Base-by-base conservation (phyloP, 2,329 filamentous ascomycete genomes). In the Neopestalotiopsis clavispora region DNA sequence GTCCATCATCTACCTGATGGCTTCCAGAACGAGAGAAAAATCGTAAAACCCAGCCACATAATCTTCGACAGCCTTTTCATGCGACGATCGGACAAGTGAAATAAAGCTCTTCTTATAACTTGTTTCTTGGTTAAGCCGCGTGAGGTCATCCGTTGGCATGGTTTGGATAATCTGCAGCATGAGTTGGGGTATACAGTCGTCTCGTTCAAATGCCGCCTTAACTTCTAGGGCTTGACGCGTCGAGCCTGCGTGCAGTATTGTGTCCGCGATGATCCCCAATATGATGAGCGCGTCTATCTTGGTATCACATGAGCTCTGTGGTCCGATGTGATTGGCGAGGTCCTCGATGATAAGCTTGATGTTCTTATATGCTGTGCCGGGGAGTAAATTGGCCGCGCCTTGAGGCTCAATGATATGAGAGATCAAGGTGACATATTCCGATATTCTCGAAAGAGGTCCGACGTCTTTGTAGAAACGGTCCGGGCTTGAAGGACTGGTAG, bases 1-100 rank as follows among this genome's bases (percentile, higher is more conserved):
- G 10, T 3, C 17, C 45, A 17, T 13, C 6, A n/a, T 49, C 45
- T 61, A 34, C 13, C 12, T 61, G 3, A 61, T 7, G 3, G 32
- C 4, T 38, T 42, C 59, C 28, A 62, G 4, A 14, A 64, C 61
- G 3, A 64, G 61, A 13, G 61, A 23, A 2, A 64, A 64, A 20
- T 64, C 61, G 40, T 64, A 64, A 23, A 64, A 64, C 1, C 61
- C 61, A 20, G 61, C 61, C 1, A 64, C 40, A 38, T 64, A 64
- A 32, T 64, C 28, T 7, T 64, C 61, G 20, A 64, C 40, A 10
- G 61, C 38, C 17, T 49, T 64, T 23, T 64, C 61, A 2, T 64
- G 61, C 13, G 23, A 7, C 2, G 14, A 49, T 14, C 13, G 40
- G 10, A 64, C 1, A 12, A 10, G n/a, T 3, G 13, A 28, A 28